Evolutionary conservation across 176 grass and related monocot genomes (phyloP), one percentile per base, ranked within the genome.

Genomic region (Echinochloa phyllopogon): DNA sequence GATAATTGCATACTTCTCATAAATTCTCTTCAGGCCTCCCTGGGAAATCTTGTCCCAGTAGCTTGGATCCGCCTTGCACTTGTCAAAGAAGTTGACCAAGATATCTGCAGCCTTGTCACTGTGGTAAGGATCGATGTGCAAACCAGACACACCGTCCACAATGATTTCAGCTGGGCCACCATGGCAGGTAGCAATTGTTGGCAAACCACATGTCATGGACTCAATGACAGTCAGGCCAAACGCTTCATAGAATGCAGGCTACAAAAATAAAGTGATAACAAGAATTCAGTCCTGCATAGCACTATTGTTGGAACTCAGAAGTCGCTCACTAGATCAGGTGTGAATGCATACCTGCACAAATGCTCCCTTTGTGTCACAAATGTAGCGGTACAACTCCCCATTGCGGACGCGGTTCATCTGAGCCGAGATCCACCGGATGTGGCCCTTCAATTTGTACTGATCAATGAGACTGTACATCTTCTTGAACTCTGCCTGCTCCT

Each of bases 141-240:
- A 80, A 50, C 96, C 96, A 82, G 96, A 98, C 15, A 95, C 96
- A 15, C 93, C 96, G 17, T 98, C 20, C 0, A 98, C 96, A 21
- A 98, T 98, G 86, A 98, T 98, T 72, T 98, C 96, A 42, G 93
- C 93, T 24, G 96, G 96, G 39, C 96, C 96, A 80, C 96, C 96
- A 55, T 98, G 88, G 69, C 78, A 90, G 72, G 96, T 98, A 1
- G 96, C 96, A 38, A 98, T 92, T 77, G 96, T 98, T 4, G 96
- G 96, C 71, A 98, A 72, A 70, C 87, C 96, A 0, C 96, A 98
- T 10, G 96, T 98, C 96, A 98, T 98, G 75, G 96, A 72, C 80
- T 98, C 96, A 0, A 98, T 90, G 33, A 98, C 96, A 11, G 96
- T 98, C 16, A 98, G 80, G 40, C 96, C 96, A 52, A 98, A 98